A percentile compares a stretch with the other conserved stretches of the same genome.
Evolutionary conservation across 805 yeast genomes (phyloP).

Genomic region (Candida montana): DNA sequence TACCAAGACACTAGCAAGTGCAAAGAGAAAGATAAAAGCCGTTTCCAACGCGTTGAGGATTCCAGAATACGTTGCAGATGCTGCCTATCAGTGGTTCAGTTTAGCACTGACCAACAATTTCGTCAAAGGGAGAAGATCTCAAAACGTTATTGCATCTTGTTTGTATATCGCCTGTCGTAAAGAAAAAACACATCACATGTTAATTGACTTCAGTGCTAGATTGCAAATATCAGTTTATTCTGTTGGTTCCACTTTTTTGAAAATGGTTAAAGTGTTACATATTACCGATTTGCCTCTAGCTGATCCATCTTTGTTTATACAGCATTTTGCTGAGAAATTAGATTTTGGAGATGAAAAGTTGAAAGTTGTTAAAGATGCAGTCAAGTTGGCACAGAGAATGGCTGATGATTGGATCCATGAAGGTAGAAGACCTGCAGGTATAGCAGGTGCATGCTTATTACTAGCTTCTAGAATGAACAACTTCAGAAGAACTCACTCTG

Average conservation of each 20-base stretch:
- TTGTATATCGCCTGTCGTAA: constrained; percentile 91
- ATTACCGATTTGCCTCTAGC: constrained; percentile 78
- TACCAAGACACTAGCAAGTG: constrained; percentile 84
- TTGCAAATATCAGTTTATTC: constrained; percentile 89
- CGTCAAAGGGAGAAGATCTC: constrained; percentile 96
- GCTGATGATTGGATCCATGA: constrained; percentile 92
- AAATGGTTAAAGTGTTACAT: constrained; percentile 82
- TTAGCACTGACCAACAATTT: constrained; percentile 82
- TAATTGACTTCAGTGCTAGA: constrained; percentile 89
- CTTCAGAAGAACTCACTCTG: constrained; percentile 84
- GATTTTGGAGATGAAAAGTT: constrained; percentile 71
- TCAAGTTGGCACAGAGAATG: constrained; percentile 84
- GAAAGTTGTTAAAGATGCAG: constrained; percentile 83
- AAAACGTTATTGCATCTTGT: constrained; percentile 93
- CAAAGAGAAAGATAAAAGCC: constrained; percentile 68
- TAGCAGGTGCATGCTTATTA: constrained; percentile 93
- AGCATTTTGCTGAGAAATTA: constrained; percentile 85
- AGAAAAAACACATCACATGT: constrained; percentile 88
- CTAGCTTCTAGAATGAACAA: constrained; percentile 97
- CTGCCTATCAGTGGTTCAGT: constrained; percentile 86
- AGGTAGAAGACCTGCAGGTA: constrained; percentile 97
- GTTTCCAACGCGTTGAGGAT: constrained; percentile 76
- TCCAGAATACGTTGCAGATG: constrained; percentile 79
- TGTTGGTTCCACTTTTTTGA: constrained; percentile 91
- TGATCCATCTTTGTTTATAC: constrained; percentile 91